Evolutionary conservation across 139 green algal genomes (phyloP), one percentile per base, ranked within the genome.

Genomic region (Deuterostichococcus epilithicus): DNA sequence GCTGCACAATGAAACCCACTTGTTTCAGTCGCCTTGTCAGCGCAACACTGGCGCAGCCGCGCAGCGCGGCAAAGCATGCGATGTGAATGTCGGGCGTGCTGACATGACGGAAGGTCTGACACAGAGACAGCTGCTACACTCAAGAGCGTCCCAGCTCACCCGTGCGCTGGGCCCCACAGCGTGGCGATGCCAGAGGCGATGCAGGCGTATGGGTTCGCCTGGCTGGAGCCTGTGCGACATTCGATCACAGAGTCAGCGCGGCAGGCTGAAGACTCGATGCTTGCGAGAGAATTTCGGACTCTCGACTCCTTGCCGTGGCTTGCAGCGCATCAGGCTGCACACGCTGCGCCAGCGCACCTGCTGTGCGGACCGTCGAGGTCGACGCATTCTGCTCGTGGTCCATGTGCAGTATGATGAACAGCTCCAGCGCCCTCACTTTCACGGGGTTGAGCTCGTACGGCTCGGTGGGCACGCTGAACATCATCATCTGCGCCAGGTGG

Each of bases 321-420:
- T 60, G 45, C 45, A 60, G 45, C 45, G 45, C 15, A n/a, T n/a
- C n/a, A n/a, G n/a, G n/a, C n/a, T n/a, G n/a, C n/a, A n/a, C n/a
- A n/a, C n/a, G n/a, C n/a, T 1, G 65, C 65, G 35, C 10, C 30
- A 8, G 15, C 73, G 39, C 47, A 80, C 79, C 79, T 73, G 86
- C 86, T 25, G 81, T 84, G 60, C 88, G 81, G 33, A 93, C 88
- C 2, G 88, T 92, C 25, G 78, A 87, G 4, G 88, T 92, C 66
- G 80, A 88, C 5, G 87, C 88, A 76, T 92, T 92, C 73, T 92
- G 88, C 72, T 92, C 88, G 80, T 93, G 88, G 76, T 93, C 88
- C 75, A 88, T 82, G 81, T 93, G 88, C 72, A 92, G 72, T 65
- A 92, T 91, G n/a, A 93, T 74, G 73, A 93, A 88, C 44, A 86